phyloP scores from a whole-genome alignment of 352 stramenopile genomes.

The Phytophthora fragariaefolia region DNA sequence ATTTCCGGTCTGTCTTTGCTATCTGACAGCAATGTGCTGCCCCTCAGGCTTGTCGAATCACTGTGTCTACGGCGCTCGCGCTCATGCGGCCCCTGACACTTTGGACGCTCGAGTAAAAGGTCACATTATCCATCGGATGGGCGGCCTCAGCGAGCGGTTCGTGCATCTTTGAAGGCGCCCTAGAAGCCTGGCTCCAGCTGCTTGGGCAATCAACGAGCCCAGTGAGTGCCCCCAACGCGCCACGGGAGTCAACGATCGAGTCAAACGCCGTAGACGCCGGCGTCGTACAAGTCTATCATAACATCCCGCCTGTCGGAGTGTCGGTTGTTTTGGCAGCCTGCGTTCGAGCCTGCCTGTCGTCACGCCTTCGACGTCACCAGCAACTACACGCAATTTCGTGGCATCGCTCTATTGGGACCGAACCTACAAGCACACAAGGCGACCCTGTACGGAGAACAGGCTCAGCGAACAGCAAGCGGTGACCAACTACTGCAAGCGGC shows the following conservation, averaged over 20 bases:
- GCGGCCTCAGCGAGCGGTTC: conserved; percentile 8
- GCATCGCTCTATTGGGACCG: neutral
- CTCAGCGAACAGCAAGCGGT: neutral
- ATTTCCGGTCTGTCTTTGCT: conserved; percentile 8
- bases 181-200: conserved; percentile 8
- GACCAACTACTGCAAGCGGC: neutral
- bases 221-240: too few species aligned
- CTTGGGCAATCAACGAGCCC: conserved; percentile 2
- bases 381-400: neutral
- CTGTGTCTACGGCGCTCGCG: conserved; percentile 5
- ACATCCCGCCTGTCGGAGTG: neutral
- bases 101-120: conserved; percentile 18
- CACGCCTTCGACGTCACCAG: neutral
- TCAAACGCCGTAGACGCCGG: too few species aligned
- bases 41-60: conserved; percentile 3
- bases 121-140: conserved; percentile 20
- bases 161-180: conserved; percentile 19
- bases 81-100: conserved; percentile 1
- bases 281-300: neutral
- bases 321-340: neutral
- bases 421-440: neutral
- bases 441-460: neutral
- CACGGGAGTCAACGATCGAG: too few species aligned
- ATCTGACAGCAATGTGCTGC: conserved; percentile 12
- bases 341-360: neutral